These are phyloP conservation scores for Macrotyloma uniflorum DNA, from an alignment of 306 rosid genomes.

Conservation along the genomic window DNA sequence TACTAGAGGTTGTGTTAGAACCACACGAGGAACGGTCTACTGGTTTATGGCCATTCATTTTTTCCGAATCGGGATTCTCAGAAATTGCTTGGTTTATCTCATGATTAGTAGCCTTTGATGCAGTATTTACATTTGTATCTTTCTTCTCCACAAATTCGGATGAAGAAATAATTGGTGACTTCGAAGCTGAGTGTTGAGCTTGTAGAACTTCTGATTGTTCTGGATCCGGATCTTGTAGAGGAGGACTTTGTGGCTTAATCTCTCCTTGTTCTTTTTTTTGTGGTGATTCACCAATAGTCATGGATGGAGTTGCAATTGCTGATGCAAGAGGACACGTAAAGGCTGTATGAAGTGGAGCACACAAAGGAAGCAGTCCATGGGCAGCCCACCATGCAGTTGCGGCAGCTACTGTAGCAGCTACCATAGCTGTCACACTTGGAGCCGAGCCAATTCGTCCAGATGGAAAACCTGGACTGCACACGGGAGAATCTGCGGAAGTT, in stretches of 20 bases:
- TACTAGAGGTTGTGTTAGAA: background rate
- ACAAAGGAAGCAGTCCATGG: background rate
- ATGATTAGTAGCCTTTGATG: background rate
- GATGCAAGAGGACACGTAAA: background rate
- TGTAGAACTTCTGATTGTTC: background rate
- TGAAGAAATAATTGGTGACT: background rate
- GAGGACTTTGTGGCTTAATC: background rate
- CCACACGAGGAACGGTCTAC: slow-evolving; percentile 10
- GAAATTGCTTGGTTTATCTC: background rate
- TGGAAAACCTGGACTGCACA: background rate
- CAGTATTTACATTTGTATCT: background rate
- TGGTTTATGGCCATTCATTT: background rate
- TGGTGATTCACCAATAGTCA: background rate
- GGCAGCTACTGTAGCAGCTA: background rate
- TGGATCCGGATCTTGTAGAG: background rate
- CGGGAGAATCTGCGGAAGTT: background rate
- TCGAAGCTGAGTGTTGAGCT: background rate
- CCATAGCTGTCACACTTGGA: background rate
- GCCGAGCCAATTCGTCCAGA: background rate
- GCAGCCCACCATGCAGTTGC: slow-evolving; percentile 10
- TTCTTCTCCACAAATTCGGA: background rate
- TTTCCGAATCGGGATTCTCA: background rate
- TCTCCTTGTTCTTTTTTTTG: background rate
- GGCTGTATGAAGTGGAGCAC: background rate
- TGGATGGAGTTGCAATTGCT: background rate